These are phyloP conservation scores for Rhinocladiella mackenziei DNA, from an alignment of 2,329 filamentous ascomycete genomes.

Conservation along the genomic window DNA sequence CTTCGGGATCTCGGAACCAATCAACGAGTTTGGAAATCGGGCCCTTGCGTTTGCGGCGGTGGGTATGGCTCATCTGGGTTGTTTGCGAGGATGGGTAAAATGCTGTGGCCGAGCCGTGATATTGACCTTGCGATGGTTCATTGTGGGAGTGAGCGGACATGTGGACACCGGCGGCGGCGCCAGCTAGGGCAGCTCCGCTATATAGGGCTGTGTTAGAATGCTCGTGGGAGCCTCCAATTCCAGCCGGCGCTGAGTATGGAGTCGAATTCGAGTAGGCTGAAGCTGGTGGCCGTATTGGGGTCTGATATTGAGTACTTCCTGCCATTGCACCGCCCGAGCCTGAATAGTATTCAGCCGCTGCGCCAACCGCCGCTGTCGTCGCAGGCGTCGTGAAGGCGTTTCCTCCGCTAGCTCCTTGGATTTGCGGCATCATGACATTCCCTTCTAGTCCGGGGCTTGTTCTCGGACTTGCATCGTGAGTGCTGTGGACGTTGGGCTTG, in stretches of 20 bases:
- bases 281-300: slow-evolving; percentile 18
- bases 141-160: slow-evolving; percentile 37
- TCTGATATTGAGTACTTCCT: slow-evolving; percentile 8
- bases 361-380: slow-evolving; percentile 10
- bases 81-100: slow-evolving; percentile 1
- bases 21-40: slow-evolving; percentile 55
- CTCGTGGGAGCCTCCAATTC: slow-evolving; percentile 8
- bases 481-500: slow-evolving; percentile 25
- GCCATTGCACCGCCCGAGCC: slow-evolving; percentile 3
- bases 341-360: slow-evolving; percentile 21
- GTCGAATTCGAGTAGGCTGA: slow-evolving; percentile 29
- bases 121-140: slow-evolving; percentile 33
- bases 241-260: slow-evolving; percentile 21
- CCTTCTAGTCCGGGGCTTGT: slow-evolving; percentile 25
- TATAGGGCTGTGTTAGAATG: slow-evolving; percentile 34
- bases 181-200: slow-evolving; percentile 35
- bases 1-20: slow-evolving; percentile 61
- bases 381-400: slow-evolving; percentile 2
- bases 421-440: background rate
- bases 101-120: slow-evolving; percentile 31
- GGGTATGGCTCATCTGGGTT: slow-evolving; percentile 19
- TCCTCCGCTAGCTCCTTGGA: background rate
- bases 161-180: slow-evolving; percentile 41
- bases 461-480: slow-evolving; percentile 27
- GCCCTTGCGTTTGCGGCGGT: slow-evolving; percentile 51